Evolutionary conservation across 129 eudicot species (phyloP).

Genomic region (Erigeron canadensis): DNA sequence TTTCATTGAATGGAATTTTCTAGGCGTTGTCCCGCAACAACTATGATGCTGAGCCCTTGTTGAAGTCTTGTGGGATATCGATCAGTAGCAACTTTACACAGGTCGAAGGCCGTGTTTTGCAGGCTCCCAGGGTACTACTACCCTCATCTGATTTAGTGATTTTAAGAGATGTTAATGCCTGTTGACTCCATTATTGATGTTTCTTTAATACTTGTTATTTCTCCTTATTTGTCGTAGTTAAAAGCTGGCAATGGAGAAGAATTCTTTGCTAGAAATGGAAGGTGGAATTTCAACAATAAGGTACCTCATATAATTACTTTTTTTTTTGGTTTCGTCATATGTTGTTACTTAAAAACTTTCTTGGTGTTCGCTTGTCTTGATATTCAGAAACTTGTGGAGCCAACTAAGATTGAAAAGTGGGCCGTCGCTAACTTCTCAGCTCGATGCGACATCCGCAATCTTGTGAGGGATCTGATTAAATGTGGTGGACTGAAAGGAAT

Average conservation of each 20-base stretch:
- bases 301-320: conserved; percentile 17
- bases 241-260: conserved; percentile 75
- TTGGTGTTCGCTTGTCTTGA: not conserved
- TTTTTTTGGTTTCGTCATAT: not conserved
- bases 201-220: not conserved
- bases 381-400: conserved; percentile 40
- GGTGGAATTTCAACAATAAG: conserved; percentile 80
- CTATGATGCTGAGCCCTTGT: conserved; percentile 75
- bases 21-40: conserved; percentile 68
- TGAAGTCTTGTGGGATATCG: conserved; percentile 76
- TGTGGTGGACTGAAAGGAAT: conserved; percentile 48
- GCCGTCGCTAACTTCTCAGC: conserved; percentile 59
- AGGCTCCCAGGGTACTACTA: conserved; percentile 62
- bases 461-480: conserved; percentile 41
- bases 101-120: conserved; percentile 78
- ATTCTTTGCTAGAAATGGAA: conserved; percentile 55
- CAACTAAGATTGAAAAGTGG: conserved; percentile 46
- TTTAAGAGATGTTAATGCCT: not conserved
- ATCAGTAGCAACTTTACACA: conserved; percentile 54
- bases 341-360: not conserved
- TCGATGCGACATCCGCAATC: conserved; percentile 41
- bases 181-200: not conserved
- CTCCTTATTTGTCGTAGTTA: conserved; percentile 45
- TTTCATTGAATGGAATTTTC: not conserved
- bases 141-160: no score